These are phyloP conservation scores for Pelargonium myrrhifolium DNA, from an alignment of 441 rosid species.

Conservation along the genomic window DNA sequence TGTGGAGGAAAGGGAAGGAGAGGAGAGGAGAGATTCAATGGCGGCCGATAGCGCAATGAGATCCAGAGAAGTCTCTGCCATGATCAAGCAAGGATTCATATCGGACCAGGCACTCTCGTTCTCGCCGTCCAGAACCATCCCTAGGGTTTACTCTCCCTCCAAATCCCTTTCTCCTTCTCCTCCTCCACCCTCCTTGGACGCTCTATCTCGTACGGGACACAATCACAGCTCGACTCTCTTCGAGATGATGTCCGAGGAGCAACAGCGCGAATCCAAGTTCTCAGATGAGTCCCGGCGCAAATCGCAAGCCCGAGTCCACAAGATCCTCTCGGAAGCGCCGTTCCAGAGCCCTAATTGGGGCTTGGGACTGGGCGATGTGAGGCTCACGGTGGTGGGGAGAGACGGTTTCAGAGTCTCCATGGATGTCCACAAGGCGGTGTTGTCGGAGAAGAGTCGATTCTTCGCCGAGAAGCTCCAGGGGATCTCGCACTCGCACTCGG, in stretches of 20 bases:
- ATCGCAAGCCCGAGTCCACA: slow-evolving; percentile 47
- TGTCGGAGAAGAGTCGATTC: slow-evolving; percentile 68
- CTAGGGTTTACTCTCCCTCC: slow-evolving; percentile 31
- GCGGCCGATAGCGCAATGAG: slow-evolving; percentile 21
- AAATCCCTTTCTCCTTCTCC: too few species aligned
- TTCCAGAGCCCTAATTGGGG: slow-evolving; percentile 33
- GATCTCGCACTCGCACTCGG: slow-evolving; percentile 46
- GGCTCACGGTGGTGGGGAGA: slow-evolving; percentile 63
- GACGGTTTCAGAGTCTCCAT: slow-evolving; percentile 62
- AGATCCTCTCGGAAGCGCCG: slow-evolving; percentile 38
- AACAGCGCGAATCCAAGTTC: slow-evolving; percentile 38
- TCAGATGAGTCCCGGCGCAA: slow-evolving; percentile 34
- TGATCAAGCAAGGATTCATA: slow-evolving; percentile 88
- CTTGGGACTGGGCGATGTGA: slow-evolving; percentile 57
- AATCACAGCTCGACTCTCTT: slow-evolving; percentile 51
- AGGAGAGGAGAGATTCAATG: slow-evolving; percentile 27
- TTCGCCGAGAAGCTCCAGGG: slow-evolving; percentile 68
- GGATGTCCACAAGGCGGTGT: slow-evolving; percentile 66
- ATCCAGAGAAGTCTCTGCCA: slow-evolving; percentile 73
- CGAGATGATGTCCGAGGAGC: slow-evolving; percentile 88
- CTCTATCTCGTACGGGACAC: slow-evolving; percentile 18
- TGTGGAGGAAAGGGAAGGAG: too few species aligned
- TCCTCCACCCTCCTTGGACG: slow-evolving; percentile 18
- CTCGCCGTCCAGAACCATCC: slow-evolving; percentile 48
- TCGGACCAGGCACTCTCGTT: slow-evolving; percentile 53